Base-by-base conservation (phyloP, 2,329 filamentous ascomycete species). In the Verticillium longisporum region DNA sequence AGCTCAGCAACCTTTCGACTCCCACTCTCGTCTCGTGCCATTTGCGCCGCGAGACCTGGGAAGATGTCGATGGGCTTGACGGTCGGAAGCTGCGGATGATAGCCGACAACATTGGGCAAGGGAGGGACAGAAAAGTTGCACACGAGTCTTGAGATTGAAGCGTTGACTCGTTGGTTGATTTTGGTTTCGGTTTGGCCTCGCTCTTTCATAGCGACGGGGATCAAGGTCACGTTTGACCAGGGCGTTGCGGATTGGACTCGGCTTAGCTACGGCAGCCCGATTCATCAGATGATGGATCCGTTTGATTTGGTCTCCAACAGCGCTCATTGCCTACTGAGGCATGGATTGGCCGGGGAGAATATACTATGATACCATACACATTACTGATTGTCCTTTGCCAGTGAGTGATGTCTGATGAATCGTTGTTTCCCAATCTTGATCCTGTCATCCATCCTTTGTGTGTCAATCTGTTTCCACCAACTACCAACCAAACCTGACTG, bases 141-240 rank as follows among this genome's bases (percentile, higher is more conserved):
- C 36, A 60, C 26, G 59, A 64, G 62, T 63, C 62, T 62, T 64
- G 56, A 64, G 59, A 64, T 61, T 64, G 62, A 58, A 62, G 45
- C 58, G 59, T 61, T 14, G 61, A 63, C 62, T 63, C 62, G 56
- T 59, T 59, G 3, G 26, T 26, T 50, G 45, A 21, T 50, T 50
- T 50, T n/a, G 45, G 7, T 36, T 36, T 36, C 34, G 34, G 34
- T 50, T 50, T 50, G 18, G 45, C 45, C 45, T 50, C 45, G 45
- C 45, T 4, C 7, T 50, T 26, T 50, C n/a, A 21, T 7, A 21
- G 45, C 45, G 45, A 50, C 5, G 34, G 34, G 18, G 45, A 50
- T 50, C n/a, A 50, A 9, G 45, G 45, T 50, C 45, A 10, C 26
- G 26, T n/a, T 21, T 50, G 45, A 50, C 45, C 45, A 50, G 45